Percentiles rank a stretch among this genome's conserved stretches.
These are phyloP conservation scores for Neoarthrinium moseri DNA, from an alignment of 2,329 filamentous ascomycete genomes.

Conservation along the genomic window DNA sequence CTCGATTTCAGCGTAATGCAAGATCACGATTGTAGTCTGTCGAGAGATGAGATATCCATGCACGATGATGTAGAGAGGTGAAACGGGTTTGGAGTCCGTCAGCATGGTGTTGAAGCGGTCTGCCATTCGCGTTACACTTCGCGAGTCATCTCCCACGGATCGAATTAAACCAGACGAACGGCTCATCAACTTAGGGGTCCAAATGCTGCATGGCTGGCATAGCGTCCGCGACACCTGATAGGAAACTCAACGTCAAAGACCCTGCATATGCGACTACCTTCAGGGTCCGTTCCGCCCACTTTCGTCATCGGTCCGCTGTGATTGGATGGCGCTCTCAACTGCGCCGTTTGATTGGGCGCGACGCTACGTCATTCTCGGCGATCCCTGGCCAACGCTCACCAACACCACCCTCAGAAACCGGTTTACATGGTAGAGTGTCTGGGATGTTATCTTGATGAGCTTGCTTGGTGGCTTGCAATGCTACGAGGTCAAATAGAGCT, in stretches of 20 bases:
- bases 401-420: constrained; percentile 10
- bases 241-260: constrained; percentile 5
- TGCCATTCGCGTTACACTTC: too few relatives aligned
- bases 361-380: constrained; percentile 11
- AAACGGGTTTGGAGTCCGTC: too few relatives aligned
- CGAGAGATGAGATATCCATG: too few relatives aligned
- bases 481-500: constrained; percentile 6
- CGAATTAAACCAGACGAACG: too few relatives aligned
- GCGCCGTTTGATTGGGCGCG: constrained; percentile 6
- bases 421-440: constrained; percentile 9
- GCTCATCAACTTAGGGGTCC: too few relatives aligned
- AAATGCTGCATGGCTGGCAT: too few relatives aligned
- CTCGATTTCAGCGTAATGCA: too few relatives aligned
- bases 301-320: constrained; percentile 9
- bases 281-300: neutral
- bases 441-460: too few relatives aligned
- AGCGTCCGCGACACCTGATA: neutral
- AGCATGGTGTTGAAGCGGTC: too few relatives aligned
- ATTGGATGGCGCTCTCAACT: constrained; percentile 7
- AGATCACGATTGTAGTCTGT: too few relatives aligned
- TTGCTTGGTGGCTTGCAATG: neutral
- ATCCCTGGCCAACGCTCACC: neutral
- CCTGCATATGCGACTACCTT: constrained; percentile 5
- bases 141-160: too few relatives aligned
- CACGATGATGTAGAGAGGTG: too few relatives aligned